Conservation (phyloP, 345 rosid species). For the Melastoma malabathricum region DNA sequence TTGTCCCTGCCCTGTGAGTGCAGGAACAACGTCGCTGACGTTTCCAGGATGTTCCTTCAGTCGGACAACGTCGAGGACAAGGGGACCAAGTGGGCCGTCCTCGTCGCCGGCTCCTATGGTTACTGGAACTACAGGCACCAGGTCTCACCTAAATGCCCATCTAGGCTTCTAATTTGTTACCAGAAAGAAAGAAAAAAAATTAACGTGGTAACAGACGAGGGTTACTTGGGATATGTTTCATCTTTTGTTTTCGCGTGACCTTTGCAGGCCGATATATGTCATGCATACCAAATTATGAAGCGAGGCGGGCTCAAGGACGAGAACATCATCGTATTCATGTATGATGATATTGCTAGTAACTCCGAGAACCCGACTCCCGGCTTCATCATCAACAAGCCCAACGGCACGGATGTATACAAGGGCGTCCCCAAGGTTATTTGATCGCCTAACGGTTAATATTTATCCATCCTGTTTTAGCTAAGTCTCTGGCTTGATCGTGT, state of each 20-base stretch:
- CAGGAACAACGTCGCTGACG: too few species aligned
- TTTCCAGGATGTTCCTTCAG: not conserved
- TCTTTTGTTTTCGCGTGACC: not conserved
- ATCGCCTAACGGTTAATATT: not conserved
- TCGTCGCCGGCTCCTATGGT: conserved; percentile 48
- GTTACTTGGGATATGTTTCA: not conserved
- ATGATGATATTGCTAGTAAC: conserved; percentile 52
- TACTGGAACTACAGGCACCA: conserved; percentile 59
- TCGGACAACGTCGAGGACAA: not conserved
- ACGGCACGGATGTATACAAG: conserved; percentile 41
- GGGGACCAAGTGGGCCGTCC: conserved; percentile 57
- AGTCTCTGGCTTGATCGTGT: too few species aligned
- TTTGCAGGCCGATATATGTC: conserved; percentile 58
- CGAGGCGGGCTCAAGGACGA: conserved; percentile 52
- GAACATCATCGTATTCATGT: conserved; percentile 71
- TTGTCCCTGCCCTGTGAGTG: too few species aligned
- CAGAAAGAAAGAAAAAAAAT: too few species aligned
- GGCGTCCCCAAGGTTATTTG: conserved; percentile 52
- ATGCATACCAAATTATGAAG: conserved; percentile 48
- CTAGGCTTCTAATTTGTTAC: too few species aligned
- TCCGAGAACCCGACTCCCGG: conserved; percentile 48
- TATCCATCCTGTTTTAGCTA: too few species aligned
- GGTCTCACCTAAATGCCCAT: too few species aligned
- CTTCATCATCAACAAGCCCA: conserved; percentile 40
- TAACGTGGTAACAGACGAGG: too few species aligned